Evolutionary conservation across 371 early-diverging fungal species (phyloP).

Genomic region (Neoconidiobolus thromboides): DNA sequence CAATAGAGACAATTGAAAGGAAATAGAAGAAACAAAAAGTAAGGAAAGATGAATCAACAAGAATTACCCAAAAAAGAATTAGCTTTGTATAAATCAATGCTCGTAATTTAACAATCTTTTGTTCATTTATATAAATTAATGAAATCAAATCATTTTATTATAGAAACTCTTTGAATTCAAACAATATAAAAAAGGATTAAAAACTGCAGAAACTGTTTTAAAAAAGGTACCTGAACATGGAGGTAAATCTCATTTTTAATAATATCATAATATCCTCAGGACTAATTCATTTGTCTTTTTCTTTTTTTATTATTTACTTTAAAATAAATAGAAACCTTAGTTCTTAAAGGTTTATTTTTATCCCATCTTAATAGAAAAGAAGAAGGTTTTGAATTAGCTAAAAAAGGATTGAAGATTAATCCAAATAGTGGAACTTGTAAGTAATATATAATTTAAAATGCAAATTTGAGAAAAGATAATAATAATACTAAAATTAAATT

Average conservation of each 20-base stretch:
- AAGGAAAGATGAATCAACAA: constrained; percentile 13
- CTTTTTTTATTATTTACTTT: background rate
- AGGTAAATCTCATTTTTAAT: constrained; percentile 22
- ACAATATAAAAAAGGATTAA: constrained; percentile 90
- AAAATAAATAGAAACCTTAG: constrained; percentile 54
- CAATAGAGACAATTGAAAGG: too few species aligned
- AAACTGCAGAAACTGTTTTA: constrained; percentile 74
- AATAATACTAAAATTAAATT: background rate
- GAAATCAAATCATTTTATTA: background rate
- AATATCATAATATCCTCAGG: background rate
- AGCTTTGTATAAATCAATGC: constrained; percentile 47
- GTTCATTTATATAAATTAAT: background rate
- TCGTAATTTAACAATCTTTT: constrained; percentile 23
- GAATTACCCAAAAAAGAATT: constrained; percentile 66
- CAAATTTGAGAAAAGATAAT: too few species aligned
- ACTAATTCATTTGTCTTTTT: too few species aligned
- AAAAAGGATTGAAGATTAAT: constrained; percentile 62
- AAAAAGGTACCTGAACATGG: constrained; percentile 89
- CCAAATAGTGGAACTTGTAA: constrained; percentile 71
- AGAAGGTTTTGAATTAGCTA: constrained; percentile 77
- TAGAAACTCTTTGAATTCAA: constrained; percentile 84
- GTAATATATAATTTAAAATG: too few species aligned
- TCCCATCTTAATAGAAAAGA: constrained; percentile 73
- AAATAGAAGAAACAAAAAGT: too few species aligned
- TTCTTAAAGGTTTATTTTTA: constrained; percentile 86